phyloP scores from a whole-genome alignment of 2,329 filamentous ascomycete species.

The Sclerotinia trifoliorum region DNA sequence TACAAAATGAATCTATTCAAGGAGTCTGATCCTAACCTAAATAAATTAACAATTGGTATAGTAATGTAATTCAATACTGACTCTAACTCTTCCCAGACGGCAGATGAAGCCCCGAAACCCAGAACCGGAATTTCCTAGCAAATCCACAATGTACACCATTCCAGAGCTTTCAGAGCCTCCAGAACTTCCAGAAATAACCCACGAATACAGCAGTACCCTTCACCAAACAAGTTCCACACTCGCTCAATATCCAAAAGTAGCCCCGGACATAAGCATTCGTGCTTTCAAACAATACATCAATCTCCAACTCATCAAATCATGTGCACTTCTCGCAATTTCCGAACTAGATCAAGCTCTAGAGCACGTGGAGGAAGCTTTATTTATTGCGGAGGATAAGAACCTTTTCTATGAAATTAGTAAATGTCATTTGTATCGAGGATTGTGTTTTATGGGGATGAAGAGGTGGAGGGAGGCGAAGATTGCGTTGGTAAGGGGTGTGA shows the following conservation, averaged over 20 bases:
- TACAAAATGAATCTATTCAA: not conserved
- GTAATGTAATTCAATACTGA: not conserved
- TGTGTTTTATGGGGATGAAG: constrained; percentile 24
- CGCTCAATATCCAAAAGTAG: not conserved
- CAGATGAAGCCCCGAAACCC: not conserved
- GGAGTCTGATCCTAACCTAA: not conserved
- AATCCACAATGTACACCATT: not conserved
- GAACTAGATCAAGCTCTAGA: constrained; percentile 10
- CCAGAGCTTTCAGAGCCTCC: not conserved
- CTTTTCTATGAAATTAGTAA: constrained; percentile 25
- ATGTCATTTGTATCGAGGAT: constrained; percentile 26
- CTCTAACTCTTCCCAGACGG: not conserved
- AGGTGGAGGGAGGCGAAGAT: constrained; percentile 28
- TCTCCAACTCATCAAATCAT: constrained; percentile 23
- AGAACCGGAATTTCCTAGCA: not conserved
- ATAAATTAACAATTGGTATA: too few species aligned
- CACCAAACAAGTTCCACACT: not conserved
- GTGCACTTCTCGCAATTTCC: constrained; percentile 22
- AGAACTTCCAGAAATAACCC: not conserved
- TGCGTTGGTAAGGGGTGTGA: constrained; percentile 28
- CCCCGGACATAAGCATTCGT: not conserved
- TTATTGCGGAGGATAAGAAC: constrained; percentile 13
- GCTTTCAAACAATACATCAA: constrained; percentile 21
- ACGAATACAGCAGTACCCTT: not conserved
- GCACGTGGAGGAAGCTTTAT: constrained; percentile 22